Percentiles rank a stretch among this genome's conserved stretches.
Conservation (phyloP, 495 filamentous ascomycete genomes). For the Penicillium silybi region DNA sequence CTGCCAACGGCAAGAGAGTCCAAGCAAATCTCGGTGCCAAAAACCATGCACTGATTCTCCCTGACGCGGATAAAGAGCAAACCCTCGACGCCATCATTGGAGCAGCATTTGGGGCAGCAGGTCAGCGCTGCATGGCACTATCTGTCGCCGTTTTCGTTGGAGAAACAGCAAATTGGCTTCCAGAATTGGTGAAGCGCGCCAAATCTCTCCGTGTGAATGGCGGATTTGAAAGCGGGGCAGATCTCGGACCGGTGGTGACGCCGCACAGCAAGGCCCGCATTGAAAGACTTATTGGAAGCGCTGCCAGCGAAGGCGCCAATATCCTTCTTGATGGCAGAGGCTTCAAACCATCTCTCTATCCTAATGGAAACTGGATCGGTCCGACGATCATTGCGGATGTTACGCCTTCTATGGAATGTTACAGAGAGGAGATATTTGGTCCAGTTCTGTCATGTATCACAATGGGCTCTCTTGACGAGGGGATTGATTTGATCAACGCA, state of each 20-base stretch:
- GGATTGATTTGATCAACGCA: conserved; percentile 48
- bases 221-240: not conserved
- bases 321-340: not conserved
- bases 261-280: not conserved
- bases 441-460: conserved; percentile 40
- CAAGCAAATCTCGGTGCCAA: conserved; percentile 92
- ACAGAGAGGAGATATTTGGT: conserved; percentile 26
- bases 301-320: not conserved
- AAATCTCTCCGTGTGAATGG: not conserved
- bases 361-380: conserved; percentile 32
- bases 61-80: conserved; percentile 82
- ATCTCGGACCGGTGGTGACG: not conserved
- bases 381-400: conserved; percentile 21
- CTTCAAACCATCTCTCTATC: not conserved
- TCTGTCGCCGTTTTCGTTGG: not conserved
- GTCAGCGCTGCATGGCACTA: not conserved
- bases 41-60: conserved; percentile 86
- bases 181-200: not conserved
- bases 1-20: conserved; percentile 75
- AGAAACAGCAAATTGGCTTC: not conserved
- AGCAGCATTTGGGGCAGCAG: not conserved
- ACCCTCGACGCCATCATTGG: not conserved
- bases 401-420: conserved; percentile 12
- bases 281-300: not conserved
- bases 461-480: conserved; percentile 49